Base-by-base conservation (phyloP, 1,139 yeast genomes). In the Schwanniomyces etchellsii region DNA sequence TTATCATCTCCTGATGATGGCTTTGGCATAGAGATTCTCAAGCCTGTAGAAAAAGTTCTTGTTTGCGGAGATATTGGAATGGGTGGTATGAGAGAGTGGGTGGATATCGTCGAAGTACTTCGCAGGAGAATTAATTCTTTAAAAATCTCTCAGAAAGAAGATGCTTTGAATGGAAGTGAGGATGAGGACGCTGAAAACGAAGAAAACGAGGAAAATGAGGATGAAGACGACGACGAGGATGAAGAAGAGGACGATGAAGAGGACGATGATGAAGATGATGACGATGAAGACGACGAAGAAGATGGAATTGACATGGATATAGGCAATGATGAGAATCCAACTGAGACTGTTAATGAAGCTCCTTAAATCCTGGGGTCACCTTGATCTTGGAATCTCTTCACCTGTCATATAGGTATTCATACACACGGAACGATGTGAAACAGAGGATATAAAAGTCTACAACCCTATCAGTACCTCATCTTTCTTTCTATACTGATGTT, bases 71-170 rank as follows among this genome's bases (percentile, higher is more conserved):
- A 91, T 56, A 85, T 91, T 35, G 98, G 98, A 3, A 82, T 74
- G 80, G 98, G 98, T 16, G 98, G 97, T 6, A 91, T 91, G 98
- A 70, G 95, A 48, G 97, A 91, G 57, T 89, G 96, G 96, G 73
- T 78, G 38, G 96, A 88, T 42, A 74, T 89, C 33, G 96, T 88
- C 7, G 96, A 86, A 45, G 75, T 78, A 11, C 56, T 86, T 33
- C 77, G 85, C 31, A 70, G 76, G 36, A 67, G 65, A 40, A 71
- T 64, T 41, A 60, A 48, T 21, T 45, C 59, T 7, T 52, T 69
- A 31, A 60, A 58, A 37, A 67, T 57, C 3, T 66, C 56, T 4
- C 65, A 56, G 0, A 64, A 59, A 2, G 67, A 57, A 2, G 66
- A 53, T 2, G 63, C 55, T 1, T 65, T 58, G 1, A 63, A 60